These are phyloP conservation scores for Sclerotinia minor DNA, from an alignment of 2,329 filamentous ascomycete species.

Conservation along the genomic window DNA sequence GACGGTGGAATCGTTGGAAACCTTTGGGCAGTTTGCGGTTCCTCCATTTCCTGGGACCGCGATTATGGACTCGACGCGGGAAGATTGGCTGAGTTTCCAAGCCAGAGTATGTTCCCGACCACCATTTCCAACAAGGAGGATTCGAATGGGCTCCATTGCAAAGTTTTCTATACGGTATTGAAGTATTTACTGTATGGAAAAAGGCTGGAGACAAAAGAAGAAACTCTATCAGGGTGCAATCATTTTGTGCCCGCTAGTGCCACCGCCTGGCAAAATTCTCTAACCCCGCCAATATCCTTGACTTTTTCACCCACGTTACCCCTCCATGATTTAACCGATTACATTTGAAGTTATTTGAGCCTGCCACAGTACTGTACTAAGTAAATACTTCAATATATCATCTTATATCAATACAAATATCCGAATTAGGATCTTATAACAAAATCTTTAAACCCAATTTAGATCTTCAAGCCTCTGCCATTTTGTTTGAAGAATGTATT, in stretches of 20 bases:
- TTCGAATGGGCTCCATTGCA: constrained; percentile 46
- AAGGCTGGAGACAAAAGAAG: neutral
- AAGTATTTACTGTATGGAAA: neutral
- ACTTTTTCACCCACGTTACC: constrained; percentile 12
- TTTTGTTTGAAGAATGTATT: neutral
- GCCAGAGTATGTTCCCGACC: constrained; percentile 92
- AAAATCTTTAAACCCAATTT: neutral
- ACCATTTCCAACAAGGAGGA: constrained; percentile 90
- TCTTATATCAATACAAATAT: neutral
- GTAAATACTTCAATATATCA: neutral
- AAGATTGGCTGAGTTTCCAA: constrained; percentile 88
- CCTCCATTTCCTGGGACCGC: constrained; percentile 82
- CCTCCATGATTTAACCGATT: constrained; percentile 9
- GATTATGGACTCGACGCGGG: constrained; percentile 72
- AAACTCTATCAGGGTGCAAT: constrained; percentile 11
- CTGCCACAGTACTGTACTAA: too few species aligned
- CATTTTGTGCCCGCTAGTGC: constrained; percentile 22
- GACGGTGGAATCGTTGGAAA: constrained; percentile 66
- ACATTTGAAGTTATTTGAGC: neutral
- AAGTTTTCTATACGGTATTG: neutral
- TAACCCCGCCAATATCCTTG: constrained; percentile 2
- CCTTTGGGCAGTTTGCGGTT: constrained; percentile 69
- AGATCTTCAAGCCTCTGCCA: neutral
- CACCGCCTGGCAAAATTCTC: constrained; percentile 18
- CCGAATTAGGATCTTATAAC: neutral